Percentiles rank a stretch among this genome's conserved stretches.
Conservation (phyloP, 495 filamentous ascomycete genomes). For the Lophiotrema nucula region DNA sequence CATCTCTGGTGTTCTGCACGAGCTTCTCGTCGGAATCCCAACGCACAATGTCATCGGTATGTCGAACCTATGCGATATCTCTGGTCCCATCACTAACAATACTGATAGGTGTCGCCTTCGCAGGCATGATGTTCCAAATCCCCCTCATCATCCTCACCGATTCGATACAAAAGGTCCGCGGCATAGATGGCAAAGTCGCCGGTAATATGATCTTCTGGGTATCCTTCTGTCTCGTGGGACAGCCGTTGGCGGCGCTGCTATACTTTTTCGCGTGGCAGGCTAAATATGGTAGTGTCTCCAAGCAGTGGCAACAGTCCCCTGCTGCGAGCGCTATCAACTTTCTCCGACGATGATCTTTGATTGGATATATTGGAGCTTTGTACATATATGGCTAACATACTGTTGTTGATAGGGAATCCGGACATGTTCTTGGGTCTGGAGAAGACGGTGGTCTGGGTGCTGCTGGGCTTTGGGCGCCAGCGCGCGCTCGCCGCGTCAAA, state of each 20-base stretch:
- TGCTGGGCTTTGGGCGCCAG: too few species aligned
- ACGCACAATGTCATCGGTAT: constrained; percentile 91
- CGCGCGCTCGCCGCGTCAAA: too few species aligned
- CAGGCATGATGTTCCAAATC: constrained; percentile 90
- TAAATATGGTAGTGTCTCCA: constrained; percentile 80
- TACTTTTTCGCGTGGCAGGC: constrained; percentile 99
- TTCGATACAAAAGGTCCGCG: constrained; percentile 73
- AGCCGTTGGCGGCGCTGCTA: constrained; percentile 82
- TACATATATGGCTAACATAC: too few species aligned
- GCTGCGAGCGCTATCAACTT: too few species aligned
- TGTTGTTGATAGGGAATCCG: too few species aligned
- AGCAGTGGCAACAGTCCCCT: constrained; percentile 23
- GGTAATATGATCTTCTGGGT: constrained; percentile 97
- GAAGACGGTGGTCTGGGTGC: too few species aligned
- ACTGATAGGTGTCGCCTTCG: constrained; percentile 74
- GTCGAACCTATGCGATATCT: constrained; percentile 15
- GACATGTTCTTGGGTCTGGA: too few species aligned
- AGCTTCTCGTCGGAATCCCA: constrained; percentile 88
- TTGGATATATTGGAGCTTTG: too few species aligned
- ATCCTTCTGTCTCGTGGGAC: constrained; percentile 87
- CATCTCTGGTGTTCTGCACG: constrained; percentile 83
- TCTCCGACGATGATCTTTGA: too few species aligned
- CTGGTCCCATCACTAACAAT: background rate
- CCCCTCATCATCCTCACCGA: constrained; percentile 80
- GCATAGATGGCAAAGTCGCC: constrained; percentile 67